Conservation (phyloP, 345 rosid species). For the Arabidopsis arenosa region DNA sequence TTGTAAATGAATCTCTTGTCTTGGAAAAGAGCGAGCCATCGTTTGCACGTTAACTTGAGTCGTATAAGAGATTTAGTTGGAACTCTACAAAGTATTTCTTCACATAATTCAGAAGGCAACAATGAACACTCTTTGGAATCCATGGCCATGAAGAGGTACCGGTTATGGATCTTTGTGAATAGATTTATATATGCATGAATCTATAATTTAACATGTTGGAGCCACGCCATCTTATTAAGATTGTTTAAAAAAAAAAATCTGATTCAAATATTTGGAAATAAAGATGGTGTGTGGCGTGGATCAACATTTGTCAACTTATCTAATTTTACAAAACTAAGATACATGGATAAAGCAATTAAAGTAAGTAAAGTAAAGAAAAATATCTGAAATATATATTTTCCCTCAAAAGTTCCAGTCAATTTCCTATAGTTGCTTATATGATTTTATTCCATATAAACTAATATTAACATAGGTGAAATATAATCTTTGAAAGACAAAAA, state of each 20-base stretch:
- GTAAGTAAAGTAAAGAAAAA: background rate
- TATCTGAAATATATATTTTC: background rate
- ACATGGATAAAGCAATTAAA: background rate
- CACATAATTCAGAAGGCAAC: constrained; percentile 25
- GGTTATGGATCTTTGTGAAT: background rate
- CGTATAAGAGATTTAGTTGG: constrained; percentile 31
- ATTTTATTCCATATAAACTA: background rate
- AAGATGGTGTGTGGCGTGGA: constrained; percentile 1
- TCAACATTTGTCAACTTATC: background rate
- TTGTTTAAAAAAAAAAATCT: background rate
- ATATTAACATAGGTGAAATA: background rate
- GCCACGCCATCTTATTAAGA: constrained; percentile 1
- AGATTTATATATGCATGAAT: constrained; percentile 12
- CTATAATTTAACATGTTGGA: background rate
- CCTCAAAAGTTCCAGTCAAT: constrained; percentile 1
- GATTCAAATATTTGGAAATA: background rate
- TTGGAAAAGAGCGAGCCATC: constrained; percentile 17
- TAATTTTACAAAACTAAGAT: constrained; percentile 2
- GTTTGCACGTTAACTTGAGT: constrained; percentile 36
- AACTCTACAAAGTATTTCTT: constrained; percentile 33
- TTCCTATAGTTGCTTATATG: background rate
- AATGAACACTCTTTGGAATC: constrained; percentile 26
- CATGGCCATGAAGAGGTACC: background rate
- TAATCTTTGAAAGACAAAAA: background rate
- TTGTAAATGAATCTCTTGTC: constrained; percentile 35